Conservation (phyloP, 208 protist species). For the Trypanosomatidae sp. region DNA sequence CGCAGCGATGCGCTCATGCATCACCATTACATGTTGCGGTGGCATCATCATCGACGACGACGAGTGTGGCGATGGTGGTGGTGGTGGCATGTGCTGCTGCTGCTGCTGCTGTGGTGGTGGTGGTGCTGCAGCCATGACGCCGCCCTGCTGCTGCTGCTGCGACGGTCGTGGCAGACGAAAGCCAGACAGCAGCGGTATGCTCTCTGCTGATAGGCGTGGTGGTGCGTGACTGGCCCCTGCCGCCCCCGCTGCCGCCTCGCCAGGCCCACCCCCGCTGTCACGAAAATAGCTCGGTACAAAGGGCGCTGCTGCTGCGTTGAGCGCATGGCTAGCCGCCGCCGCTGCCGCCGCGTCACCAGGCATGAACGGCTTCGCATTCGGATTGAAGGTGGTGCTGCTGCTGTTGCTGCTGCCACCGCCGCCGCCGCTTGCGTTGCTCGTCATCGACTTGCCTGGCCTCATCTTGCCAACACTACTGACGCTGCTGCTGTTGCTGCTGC, state of each 20-base stretch:
- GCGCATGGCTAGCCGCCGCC: neutral
- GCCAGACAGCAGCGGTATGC: neutral
- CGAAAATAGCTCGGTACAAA: conserved; percentile 2
- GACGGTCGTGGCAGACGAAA: neutral
- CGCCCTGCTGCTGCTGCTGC: conserved; percentile 3
- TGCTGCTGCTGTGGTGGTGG: conserved; percentile 1
- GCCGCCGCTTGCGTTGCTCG: neutral
- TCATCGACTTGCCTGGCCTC: too few species aligned
- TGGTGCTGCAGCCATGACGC: conserved; percentile 3
- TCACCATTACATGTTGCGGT: too few species aligned
- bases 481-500: too few species aligned
- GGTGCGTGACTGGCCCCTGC: neutral
- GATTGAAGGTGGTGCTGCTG: conserved; percentile 48
- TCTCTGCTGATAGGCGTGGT: neutral
- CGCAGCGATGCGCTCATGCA: too few species aligned
- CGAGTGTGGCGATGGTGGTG: conserved; percentile 2
- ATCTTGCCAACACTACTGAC: too few species aligned
- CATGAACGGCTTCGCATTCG: conserved; percentile 23
- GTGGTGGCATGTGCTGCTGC: too few species aligned
- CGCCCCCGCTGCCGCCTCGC: neutral
- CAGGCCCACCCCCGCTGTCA: too few species aligned
- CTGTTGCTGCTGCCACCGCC: conserved; percentile 47
- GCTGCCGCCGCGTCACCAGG: conserved; percentile 1
- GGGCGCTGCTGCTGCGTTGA: neutral
- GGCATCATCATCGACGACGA: conserved; percentile 3